Base-by-base conservation (phyloP, 2,329 filamentous ascomycete genomes). In the Phialemoniopsis sp. region DNA sequence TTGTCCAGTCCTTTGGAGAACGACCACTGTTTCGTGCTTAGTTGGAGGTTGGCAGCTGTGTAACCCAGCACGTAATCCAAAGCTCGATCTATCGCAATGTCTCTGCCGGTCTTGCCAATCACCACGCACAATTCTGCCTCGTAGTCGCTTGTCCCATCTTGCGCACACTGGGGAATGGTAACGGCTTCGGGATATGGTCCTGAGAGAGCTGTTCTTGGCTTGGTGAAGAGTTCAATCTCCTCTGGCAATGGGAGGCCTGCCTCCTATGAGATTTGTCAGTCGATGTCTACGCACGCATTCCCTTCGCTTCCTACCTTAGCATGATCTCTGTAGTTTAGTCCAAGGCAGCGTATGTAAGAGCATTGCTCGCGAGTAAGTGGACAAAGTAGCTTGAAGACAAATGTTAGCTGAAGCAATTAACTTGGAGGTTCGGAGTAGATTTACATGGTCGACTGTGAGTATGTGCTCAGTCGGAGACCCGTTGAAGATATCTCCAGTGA, bases 1-100 rank as follows among this genome's bases (percentile, higher is more conserved):
- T 69, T 69, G 46, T 80, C 77, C 39, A 80, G 77, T 2, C 76
- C 61, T 44, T 68, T 68, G 16, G 56, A 55, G 37, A 60, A 64
- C 30, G 52, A 54, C 60, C 63, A 66, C 46, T 69, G 66, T 8
- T 46, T 57, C 31, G 57, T 62, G 39, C 56, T 54, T 38, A 62
- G 57, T 50, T 67, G 64, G 43, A 67, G 63, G 44, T 68, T 67
- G 36, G 54, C 50, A 4, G 50, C 52, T 3, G 63, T 66, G 47
- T 63, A 68, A 2, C 62, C 64, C 10, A 65, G 47, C 1, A 68
- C 60, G 46, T 66, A 61, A 30, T 60, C 53, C 45, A 66, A 37
- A 1, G 66, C 65, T 14, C 60, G 46, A 3, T 44, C 46, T 33
- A 58, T 52, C 28, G 57, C 49, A 10, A 68, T 62, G 43, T 68